Evolutionary conservation across 169 alveolate genomes (phyloP).

Genomic region (Eimeria mitis): DNA sequence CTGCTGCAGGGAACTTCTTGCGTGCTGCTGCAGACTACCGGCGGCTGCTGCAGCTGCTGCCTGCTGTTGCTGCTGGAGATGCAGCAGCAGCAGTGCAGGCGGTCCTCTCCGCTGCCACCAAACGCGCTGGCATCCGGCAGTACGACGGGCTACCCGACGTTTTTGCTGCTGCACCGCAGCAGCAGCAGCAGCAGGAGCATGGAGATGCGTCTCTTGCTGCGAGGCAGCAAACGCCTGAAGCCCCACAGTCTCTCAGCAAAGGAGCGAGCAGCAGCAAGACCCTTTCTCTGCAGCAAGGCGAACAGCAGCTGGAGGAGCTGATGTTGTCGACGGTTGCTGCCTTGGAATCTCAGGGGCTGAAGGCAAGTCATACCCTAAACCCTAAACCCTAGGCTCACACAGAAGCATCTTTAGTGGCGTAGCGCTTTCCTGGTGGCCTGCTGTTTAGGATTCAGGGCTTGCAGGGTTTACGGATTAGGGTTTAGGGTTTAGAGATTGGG

Average conservation of each 20-base stretch:
- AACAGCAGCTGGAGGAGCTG: slow-evolving; percentile 38
- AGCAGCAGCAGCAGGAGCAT: slow-evolving; percentile 48
- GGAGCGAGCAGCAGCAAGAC: background rate
- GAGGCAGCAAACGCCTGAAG: background rate
- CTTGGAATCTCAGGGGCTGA: slow-evolving; percentile 31
- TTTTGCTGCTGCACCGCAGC: slow-evolving; percentile 35
- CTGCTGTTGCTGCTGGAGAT: slow-evolving; percentile 68
- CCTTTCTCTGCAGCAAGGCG: slow-evolving; percentile 1
- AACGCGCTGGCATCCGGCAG: slow-evolving; percentile 43
- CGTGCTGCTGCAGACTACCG: slow-evolving; percentile 43
- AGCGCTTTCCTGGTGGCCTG: background rate
- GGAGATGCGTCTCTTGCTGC: background rate
- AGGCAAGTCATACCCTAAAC: background rate
- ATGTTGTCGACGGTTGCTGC: slow-evolving; percentile 49
- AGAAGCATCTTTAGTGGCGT: background rate
- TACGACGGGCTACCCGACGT: slow-evolving; percentile 50
- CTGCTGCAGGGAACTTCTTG: slow-evolving; percentile 36
- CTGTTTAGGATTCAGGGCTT: background rate
- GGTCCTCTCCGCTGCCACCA: slow-evolving; percentile 39
- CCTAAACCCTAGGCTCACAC: background rate
- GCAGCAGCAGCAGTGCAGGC: slow-evolving; percentile 67
- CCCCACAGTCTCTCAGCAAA: background rate
- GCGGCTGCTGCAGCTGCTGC: slow-evolving; percentile 62
- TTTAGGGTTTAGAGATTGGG: background rate
- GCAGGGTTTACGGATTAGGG: background rate